These are phyloP conservation scores for Cryphonectria carpinicola DNA, from an alignment of 2,329 filamentous ascomycete genomes.

Conservation along the genomic window DNA sequence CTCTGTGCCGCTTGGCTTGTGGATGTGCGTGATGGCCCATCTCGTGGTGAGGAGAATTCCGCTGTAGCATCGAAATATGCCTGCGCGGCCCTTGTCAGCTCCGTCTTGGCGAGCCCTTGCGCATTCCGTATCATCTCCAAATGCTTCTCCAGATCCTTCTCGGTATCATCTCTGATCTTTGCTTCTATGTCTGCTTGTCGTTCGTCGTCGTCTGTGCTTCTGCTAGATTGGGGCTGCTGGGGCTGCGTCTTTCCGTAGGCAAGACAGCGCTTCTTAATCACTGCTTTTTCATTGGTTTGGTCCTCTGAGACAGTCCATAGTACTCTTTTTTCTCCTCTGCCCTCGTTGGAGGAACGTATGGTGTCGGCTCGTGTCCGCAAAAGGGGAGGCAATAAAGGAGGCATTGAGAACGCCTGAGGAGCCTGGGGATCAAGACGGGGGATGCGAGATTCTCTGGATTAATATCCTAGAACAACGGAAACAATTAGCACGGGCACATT, in stretches of 20 bases:
- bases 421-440: not conserved
- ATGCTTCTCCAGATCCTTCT: no score
- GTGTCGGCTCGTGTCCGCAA: not conserved
- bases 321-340: not conserved
- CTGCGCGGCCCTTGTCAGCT: no score
- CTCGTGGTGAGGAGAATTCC: no score
- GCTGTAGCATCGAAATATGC: no score
- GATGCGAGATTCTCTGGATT: not conserved
- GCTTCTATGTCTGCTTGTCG: no score
- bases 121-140: no score
- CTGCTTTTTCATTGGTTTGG: not conserved
- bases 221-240: not conserved
- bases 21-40: no score
- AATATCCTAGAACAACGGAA: not conserved
- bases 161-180: no score
- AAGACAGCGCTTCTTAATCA: not conserved
- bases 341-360: not conserved
- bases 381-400: not conserved
- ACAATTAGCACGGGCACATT: not conserved
- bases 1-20: no score
- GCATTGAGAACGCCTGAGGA: not conserved
- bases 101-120: no score
- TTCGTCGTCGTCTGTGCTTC: not conserved
- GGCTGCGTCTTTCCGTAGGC: not conserved
- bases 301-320: not conserved